Conservation (phyloP, 495 filamentous ascomycete genomes). For the Penicillium bovifimosum region DNA sequence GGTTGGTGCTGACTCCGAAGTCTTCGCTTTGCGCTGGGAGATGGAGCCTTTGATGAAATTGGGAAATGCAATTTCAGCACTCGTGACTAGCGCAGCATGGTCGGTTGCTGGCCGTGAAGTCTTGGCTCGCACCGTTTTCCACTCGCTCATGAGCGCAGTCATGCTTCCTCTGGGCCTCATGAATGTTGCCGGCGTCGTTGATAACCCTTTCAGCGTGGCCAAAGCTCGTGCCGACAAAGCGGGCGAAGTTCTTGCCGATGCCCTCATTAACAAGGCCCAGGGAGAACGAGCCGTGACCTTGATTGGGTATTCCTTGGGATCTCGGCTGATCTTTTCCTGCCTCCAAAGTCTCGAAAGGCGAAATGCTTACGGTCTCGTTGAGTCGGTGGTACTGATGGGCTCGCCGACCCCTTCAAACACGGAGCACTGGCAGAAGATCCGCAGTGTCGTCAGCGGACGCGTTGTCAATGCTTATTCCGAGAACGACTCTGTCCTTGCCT, state of each 20-base stretch:
- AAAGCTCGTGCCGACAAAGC: slow-evolving; percentile 83
- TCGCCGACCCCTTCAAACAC: slow-evolving; percentile 66
- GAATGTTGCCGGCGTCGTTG: slow-evolving; percentile 74
- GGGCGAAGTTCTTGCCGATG: slow-evolving; percentile 78
- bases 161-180: slow-evolving; percentile 73
- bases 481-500: slow-evolving; percentile 71
- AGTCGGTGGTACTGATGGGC: slow-evolving; percentile 80
- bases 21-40: slow-evolving; percentile 84
- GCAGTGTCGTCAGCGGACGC: slow-evolving; percentile 65
- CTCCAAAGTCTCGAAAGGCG: slow-evolving; percentile 69
- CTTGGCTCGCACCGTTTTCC: slow-evolving; percentile 70
- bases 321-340: slow-evolving; percentile 80
- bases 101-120: slow-evolving; percentile 71
- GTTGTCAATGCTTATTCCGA: slow-evolving; percentile 73
- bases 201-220: slow-evolving; percentile 84
- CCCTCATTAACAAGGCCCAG: slow-evolving; percentile 79
- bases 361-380: slow-evolving; percentile 78
- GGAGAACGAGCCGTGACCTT: slow-evolving; percentile 85
- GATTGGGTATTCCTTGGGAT: slow-evolving; percentile 87
- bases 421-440: slow-evolving; percentile 61
- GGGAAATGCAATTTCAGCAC: slow-evolving; percentile 64
- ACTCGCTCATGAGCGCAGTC: slow-evolving; percentile 59
- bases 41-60: slow-evolving; percentile 69
- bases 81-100: slow-evolving; percentile 75
- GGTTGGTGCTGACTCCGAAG: slow-evolving; percentile 63